These are phyloP conservation scores for Boletus smithii DNA, from an alignment of 1,284 basidiomycete species.

Conservation along the genomic window DNA sequence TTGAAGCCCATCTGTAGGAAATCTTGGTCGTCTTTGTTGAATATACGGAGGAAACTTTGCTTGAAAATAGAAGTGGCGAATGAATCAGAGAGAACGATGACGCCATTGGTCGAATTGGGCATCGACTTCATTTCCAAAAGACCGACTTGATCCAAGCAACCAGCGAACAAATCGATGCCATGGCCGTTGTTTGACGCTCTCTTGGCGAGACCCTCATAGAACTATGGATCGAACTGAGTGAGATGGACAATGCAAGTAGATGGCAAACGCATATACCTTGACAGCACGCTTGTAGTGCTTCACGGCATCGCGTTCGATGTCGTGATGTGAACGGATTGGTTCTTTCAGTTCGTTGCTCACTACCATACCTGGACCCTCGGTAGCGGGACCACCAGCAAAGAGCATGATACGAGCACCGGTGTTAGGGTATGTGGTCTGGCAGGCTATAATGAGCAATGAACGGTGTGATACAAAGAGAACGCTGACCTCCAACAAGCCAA, in stretches of 20 bases:
- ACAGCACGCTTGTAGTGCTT: constrained; percentile 97
- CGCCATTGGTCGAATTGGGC: constrained; percentile 93
- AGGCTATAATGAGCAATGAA: constrained; percentile 1
- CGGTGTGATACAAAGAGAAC: background rate
- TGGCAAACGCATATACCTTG: constrained; percentile 57
- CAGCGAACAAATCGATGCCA: constrained; percentile 93
- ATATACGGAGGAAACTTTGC: constrained; percentile 92
- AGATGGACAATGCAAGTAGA: background rate
- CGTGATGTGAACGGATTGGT: constrained; percentile 97
- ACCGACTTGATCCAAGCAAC: constrained; percentile 97
- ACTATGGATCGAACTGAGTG: constrained; percentile 47
- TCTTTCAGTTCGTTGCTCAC: constrained; percentile 96
- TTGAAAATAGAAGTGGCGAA: constrained; percentile 99
- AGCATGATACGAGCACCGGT: constrained; percentile 97
- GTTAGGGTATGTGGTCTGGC: constrained; percentile 87
- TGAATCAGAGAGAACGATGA: constrained; percentile 94
- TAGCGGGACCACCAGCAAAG: constrained; percentile 94
- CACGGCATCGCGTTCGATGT: constrained; percentile 96
- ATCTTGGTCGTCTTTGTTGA: constrained; percentile 93
- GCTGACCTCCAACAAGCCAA: constrained; percentile 86
- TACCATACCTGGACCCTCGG: constrained; percentile 96
- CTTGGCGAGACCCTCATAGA: constrained; percentile 95
- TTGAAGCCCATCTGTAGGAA: constrained; percentile 98
- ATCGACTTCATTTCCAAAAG: constrained; percentile 97
- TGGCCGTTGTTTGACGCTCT: constrained; percentile 94